Evolutionary conservation across 805 yeast species (phyloP).

Genomic region (Nakazawaea pomicola): DNA sequence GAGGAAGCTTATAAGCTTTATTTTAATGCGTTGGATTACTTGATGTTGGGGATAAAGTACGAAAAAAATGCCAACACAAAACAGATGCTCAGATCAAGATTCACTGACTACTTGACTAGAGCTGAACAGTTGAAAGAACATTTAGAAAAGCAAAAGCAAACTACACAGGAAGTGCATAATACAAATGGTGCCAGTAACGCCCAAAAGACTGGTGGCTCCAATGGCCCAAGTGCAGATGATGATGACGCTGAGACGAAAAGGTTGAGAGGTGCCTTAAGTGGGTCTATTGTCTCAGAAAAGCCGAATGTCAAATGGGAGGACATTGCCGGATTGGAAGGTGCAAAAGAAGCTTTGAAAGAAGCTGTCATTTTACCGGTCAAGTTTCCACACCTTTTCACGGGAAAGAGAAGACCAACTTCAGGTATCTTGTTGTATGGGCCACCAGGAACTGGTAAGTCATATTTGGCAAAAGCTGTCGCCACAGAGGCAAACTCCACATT

Average conservation of each 20-base stretch:
- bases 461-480: conserved; percentile 95
- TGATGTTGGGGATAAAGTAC: conserved; percentile 92
- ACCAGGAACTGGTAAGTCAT: conserved; percentile 98
- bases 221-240: conserved; percentile 48
- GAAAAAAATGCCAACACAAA: conserved; percentile 89
- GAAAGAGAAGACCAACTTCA: conserved; percentile 87
- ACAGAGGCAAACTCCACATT: conserved; percentile 97
- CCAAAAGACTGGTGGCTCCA: conserved; percentile 36
- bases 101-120: conserved; percentile 84
- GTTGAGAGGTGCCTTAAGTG: conserved; percentile 83
- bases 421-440: conserved; percentile 89
- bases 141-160: conserved; percentile 55
- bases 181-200: conserved; percentile 55
- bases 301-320: conserved; percentile 95
- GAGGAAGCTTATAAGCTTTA: conserved; percentile 93
- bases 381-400: conserved; percentile 92
- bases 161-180: conserved; percentile 43
- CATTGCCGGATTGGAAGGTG: conserved; percentile 91
- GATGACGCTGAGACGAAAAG: conserved; percentile 83
- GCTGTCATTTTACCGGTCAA: conserved; percentile 95
- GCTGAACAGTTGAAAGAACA: conserved; percentile 94
- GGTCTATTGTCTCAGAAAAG: conserved; percentile 85
- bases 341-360: conserved; percentile 94
- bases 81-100: conserved; percentile 81
- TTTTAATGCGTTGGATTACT: conserved; percentile 88